Evolutionary conservation across 257 asterid species (phyloP).

Genomic region (Nicotiana paniculata): DNA sequence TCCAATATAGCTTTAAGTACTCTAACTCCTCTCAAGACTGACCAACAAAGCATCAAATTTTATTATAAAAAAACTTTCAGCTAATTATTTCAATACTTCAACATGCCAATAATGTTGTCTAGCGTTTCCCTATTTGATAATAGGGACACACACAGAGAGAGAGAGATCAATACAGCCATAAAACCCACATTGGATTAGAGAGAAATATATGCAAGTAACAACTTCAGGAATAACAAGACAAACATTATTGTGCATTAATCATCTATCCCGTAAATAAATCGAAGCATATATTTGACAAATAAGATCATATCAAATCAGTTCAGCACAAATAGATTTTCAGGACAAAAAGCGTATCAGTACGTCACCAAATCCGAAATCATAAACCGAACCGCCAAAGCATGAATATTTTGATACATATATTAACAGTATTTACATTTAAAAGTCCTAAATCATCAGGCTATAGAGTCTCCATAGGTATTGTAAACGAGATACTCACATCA

Average conservation of each 20-base stretch:
- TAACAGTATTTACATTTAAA: background rate
- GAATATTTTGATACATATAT: background rate
- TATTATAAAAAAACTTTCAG: background rate
- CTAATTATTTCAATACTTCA: background rate
- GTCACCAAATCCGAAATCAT: background rate
- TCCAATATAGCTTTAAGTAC: background rate
- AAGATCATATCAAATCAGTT: too few species aligned
- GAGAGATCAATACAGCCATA: background rate
- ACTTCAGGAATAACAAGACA: background rate
- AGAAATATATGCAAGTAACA: background rate
- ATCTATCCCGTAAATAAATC: background rate
- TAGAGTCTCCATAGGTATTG: background rate
- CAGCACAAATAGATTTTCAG: too few species aligned
- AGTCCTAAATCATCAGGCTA: background rate
- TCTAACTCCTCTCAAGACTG: background rate
- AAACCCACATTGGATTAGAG: too few species aligned
- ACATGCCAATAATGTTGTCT: background rate
- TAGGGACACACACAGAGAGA: too few species aligned
- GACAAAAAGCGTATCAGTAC: too few species aligned
- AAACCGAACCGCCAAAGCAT: background rate
- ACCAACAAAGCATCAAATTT: background rate
- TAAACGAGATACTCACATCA: conserved; percentile 34
- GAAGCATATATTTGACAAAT: background rate
- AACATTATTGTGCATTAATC: background rate
- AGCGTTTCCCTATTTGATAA: background rate